Percentiles rank a stretch among this genome's conserved stretches.
Conservation (phyloP, 164 flowering plant species). For the Saururus chinensis region DNA sequence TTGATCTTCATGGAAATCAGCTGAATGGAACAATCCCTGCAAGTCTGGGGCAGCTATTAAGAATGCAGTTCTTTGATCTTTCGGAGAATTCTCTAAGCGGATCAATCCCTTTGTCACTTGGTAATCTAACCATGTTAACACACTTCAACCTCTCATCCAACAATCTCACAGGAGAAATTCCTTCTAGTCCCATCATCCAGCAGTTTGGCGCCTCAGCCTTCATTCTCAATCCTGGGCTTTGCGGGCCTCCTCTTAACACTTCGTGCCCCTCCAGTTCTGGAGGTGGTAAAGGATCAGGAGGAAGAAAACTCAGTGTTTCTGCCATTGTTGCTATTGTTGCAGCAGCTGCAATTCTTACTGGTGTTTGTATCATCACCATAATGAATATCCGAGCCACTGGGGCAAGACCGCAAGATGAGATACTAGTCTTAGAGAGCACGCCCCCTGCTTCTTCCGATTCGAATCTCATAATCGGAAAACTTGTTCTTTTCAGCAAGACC, state of each 20-base stretch:
- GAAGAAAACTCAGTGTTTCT: slow-evolving; percentile 51
- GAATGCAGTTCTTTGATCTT: slow-evolving; percentile 48
- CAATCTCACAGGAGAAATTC: slow-evolving; percentile 65
- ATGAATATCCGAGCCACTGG: slow-evolving; percentile 57
- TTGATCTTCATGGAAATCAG: slow-evolving; percentile 61
- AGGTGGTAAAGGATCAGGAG: slow-evolving; percentile 11
- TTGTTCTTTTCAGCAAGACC: slow-evolving; percentile 88
- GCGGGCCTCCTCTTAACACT: slow-evolving; percentile 56
- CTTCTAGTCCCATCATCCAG: slow-evolving; percentile 35
- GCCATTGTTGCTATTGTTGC: slow-evolving; percentile 86
- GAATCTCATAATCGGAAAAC: slow-evolving; percentile 73
- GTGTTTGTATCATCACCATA: slow-evolving; percentile 60
- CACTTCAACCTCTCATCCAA: slow-evolving; percentile 75
- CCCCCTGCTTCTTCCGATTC: slow-evolving; percentile 71
- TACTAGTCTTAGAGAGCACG: slow-evolving; percentile 53
- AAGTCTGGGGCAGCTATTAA: slow-evolving; percentile 41
- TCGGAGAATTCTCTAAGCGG: slow-evolving; percentile 67
- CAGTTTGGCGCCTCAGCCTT: slow-evolving; percentile 56
- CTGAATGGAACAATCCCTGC: slow-evolving; percentile 69
- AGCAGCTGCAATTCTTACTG: slow-evolving; percentile 69
- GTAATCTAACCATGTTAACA: slow-evolving; percentile 38
- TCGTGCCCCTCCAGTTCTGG: slow-evolving; percentile 30
- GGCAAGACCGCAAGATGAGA: slow-evolving; percentile 27
- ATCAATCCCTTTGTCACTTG: slow-evolving; percentile 55
- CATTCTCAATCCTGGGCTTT: slow-evolving; percentile 58